Evolutionary conservation across 352 stramenopile species (phyloP).

Genomic region (Globisporangium sylvaticum): DNA sequence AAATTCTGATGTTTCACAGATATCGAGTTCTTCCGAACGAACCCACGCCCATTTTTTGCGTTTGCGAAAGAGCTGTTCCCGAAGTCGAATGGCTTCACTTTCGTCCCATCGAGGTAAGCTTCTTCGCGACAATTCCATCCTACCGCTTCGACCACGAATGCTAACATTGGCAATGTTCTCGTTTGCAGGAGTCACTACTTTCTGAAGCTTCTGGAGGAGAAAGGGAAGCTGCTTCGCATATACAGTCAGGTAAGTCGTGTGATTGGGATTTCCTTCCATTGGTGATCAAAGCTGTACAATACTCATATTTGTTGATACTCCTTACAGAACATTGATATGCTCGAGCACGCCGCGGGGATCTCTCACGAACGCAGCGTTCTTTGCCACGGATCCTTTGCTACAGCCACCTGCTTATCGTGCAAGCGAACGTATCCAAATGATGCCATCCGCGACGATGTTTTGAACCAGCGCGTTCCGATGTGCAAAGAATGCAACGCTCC

Average conservation of each 20-base stretch:
- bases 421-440: slow-evolving; percentile 73
- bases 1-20: slow-evolving; percentile 45
- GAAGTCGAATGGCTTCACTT: slow-evolving; percentile 76
- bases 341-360: slow-evolving; percentile 93
- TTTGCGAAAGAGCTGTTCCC: slow-evolving; percentile 91
- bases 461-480: slow-evolving; percentile 78
- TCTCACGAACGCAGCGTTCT: slow-evolving; percentile 89
- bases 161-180: neutral
- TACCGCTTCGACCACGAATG: neutral
- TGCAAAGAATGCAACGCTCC: slow-evolving; percentile 55
- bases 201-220: slow-evolving; percentile 90
- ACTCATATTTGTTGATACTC: neutral
- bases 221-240: slow-evolving; percentile 90
- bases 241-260: slow-evolving; percentile 76
- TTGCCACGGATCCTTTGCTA: slow-evolving; percentile 93
- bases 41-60: slow-evolving; percentile 96
- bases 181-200: slow-evolving; percentile 91
- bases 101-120: slow-evolving; percentile 62
- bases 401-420: slow-evolving; percentile 91
- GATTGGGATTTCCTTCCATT: neutral
- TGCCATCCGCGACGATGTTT: slow-evolving; percentile 83
- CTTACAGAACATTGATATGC: slow-evolving; percentile 97
- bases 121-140: neutral
- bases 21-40: slow-evolving; percentile 95
- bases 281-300: neutral